Evolutionary conservation across 495 filamentous ascomycete genomes (phyloP), one percentile per base, ranked within the genome.

Genomic region (Hypomontagnella monticulosa): DNA sequence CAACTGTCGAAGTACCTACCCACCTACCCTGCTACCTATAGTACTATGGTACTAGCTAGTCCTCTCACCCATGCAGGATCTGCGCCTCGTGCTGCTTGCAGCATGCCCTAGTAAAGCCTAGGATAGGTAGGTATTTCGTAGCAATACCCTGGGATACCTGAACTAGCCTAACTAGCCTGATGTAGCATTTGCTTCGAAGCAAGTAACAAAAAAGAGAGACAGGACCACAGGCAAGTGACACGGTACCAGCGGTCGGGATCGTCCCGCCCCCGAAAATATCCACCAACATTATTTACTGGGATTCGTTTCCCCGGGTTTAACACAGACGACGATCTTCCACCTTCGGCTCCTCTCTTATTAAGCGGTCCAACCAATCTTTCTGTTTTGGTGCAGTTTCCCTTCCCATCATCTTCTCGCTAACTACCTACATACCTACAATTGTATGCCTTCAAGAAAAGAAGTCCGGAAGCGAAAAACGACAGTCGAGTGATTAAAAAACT

Each of bases 241-340:
- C 57, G 48, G 58, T 57, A 62, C 63, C 52, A 59, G 34, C 48
- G 53, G 41, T 67, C 64, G 64, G 64, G 58, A 67, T 62, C 64
- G 57, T 57, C 52, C 64, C 58, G 57, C 57, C 53, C 53, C 57
- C 52, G 52, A 67, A 50, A 61, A 67, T 67, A 67, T 67, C 52
- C 52, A 61, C 47, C 51, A 57, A 23, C 52, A 57, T 40, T 56
- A 67, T 66, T 61, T 50, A 56, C 64, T 52, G 43, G 59, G 64
- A 58, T 62, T 44, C 46, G 52, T 56, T 67, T 67, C 64, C 64
- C 64, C 64, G 64, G 64, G 64, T 67, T 62, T 67, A 67, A 67
- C 57, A 33, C 44, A 57, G 46, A 56, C 53, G 58, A 62, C 58
- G 64, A 67, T 62, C 64, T 43, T 67, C 42, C 15, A 15, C 44